phyloP scores from a whole-genome alignment of 768 basidiomycete genomes.

The Steccherinum ochraceum region DNA sequence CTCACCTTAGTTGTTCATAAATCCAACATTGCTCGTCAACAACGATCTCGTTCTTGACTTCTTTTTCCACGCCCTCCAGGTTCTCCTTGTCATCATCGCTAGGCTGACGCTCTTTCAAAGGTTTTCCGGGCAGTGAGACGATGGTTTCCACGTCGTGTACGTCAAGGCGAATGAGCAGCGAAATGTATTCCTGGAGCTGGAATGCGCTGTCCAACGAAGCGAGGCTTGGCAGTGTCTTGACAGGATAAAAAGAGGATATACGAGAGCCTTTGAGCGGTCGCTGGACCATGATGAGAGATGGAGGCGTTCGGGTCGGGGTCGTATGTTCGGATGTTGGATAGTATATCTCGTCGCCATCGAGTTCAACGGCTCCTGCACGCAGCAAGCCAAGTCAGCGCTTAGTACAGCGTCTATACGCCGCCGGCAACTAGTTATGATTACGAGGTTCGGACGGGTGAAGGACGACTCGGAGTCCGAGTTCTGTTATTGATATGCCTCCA shows the following conservation, averaged over 20 bases:
- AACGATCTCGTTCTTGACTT: constrained; percentile 38
- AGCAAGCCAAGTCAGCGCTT: too few species aligned
- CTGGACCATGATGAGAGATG: constrained; percentile 32
- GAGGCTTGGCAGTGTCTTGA: constrained; percentile 63
- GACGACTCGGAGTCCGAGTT: too few species aligned
- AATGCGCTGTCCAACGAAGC: constrained; percentile 85
- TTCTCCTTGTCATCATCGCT: constrained; percentile 26
- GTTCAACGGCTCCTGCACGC: too few species aligned
- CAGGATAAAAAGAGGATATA: constrained; percentile 74
- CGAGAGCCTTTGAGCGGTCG: constrained; percentile 72
- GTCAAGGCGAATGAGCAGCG: constrained; percentile 76
- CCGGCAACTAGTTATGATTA: too few species aligned
- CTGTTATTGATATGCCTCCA: too few species aligned
- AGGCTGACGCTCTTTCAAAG: constrained; percentile 25
- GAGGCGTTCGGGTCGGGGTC: background rate
- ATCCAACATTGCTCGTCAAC: constrained; percentile 87
- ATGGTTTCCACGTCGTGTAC: constrained; percentile 85
- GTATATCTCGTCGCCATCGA: too few species aligned
- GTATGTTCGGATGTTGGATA: too few species aligned
- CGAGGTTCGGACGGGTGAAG: too few species aligned
- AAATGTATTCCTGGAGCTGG: constrained; percentile 92
- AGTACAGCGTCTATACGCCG: too few species aligned
- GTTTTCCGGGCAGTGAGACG: constrained; percentile 63
- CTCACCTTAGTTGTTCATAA: constrained; percentile 58
- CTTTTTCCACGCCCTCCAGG: constrained; percentile 26